These are phyloP conservation scores for Picochlorum sp. DNA, from an alignment of 139 green algal genomes.

Conservation along the genomic window DNA sequence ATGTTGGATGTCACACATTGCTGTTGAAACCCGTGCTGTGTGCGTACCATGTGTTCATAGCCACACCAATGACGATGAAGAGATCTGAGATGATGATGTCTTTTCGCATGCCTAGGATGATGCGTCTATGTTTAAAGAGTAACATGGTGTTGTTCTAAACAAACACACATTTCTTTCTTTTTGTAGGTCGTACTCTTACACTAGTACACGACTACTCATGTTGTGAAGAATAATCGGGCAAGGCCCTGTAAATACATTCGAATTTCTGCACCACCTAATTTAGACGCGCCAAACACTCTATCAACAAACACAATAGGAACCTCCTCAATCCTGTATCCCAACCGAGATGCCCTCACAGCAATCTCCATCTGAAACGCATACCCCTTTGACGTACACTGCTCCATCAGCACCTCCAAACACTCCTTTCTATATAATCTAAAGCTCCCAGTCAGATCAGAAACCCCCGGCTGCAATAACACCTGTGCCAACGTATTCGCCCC, in stretches of 20 bases:
- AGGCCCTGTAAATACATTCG: slow-evolving; percentile 78
- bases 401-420: slow-evolving; percentile 46
- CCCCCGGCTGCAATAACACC: slow-evolving; percentile 59
- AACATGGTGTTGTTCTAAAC: no score
- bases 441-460: slow-evolving; percentile 85
- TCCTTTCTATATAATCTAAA: slow-evolving; percentile 81
- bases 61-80: not conserved
- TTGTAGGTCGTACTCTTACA: not conserved
- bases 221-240: slow-evolving; percentile 70
- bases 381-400: slow-evolving; percentile 27
- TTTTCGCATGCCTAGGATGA: not conserved
- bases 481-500: slow-evolving; percentile 86
- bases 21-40: not conserved
- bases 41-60: not conserved
- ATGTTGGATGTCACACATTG: not conserved
- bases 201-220: slow-evolving; percentile 34
- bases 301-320: slow-evolving; percentile 99
- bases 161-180: no score
- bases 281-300: slow-evolving; percentile 83
- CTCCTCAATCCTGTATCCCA: slow-evolving; percentile 59
- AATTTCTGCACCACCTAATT: slow-evolving; percentile 85
- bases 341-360: slow-evolving; percentile 64
- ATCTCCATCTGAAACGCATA: slow-evolving; percentile 99
- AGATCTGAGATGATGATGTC: not conserved
- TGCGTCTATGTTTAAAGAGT: no score